Evolutionary conservation across 176 grass and related monocot species (phyloP).

Genomic region (Musa itinerans): DNA sequence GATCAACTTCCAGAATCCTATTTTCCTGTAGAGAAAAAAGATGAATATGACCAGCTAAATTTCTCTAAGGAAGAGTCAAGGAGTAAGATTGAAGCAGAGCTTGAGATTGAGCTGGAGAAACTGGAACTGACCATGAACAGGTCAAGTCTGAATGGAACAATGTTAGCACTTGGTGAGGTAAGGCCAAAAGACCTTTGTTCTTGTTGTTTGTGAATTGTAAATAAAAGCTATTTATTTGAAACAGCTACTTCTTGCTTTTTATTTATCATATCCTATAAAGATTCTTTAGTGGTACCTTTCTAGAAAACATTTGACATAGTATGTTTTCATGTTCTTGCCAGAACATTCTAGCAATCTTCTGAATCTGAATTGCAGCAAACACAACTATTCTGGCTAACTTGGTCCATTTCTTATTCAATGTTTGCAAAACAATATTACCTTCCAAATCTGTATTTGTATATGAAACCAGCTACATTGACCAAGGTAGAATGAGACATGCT

Average conservation of each 20-base stretch:
- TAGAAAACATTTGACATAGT: too few relatives aligned
- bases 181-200: conserved; percentile 1
- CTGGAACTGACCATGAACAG: conserved; percentile 66
- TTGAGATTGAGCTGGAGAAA: conserved; percentile 78
- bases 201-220: background rate
- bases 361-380: too few relatives aligned
- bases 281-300: too few relatives aligned
- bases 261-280: background rate
- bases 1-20: background rate
- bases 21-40: background rate
- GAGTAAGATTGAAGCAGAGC: conserved; percentile 95
- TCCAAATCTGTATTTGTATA: too few relatives aligned
- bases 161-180: conserved; percentile 51
- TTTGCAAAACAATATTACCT: too few relatives aligned
- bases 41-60: background rate
- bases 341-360: too few relatives aligned
- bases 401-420: too few relatives aligned
- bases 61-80: conserved; percentile 35
- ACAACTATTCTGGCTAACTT: too few relatives aligned
- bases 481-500: too few relatives aligned
- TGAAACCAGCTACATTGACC: too few relatives aligned
- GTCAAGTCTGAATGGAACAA: conserved; percentile 33
- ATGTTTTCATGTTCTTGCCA: too few relatives aligned
- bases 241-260: background rate
- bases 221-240: background rate